These are phyloP conservation scores for Papiliotrema fonsecae DNA, from an alignment of 1,284 basidiomycete species.

Conservation along the genomic window DNA sequence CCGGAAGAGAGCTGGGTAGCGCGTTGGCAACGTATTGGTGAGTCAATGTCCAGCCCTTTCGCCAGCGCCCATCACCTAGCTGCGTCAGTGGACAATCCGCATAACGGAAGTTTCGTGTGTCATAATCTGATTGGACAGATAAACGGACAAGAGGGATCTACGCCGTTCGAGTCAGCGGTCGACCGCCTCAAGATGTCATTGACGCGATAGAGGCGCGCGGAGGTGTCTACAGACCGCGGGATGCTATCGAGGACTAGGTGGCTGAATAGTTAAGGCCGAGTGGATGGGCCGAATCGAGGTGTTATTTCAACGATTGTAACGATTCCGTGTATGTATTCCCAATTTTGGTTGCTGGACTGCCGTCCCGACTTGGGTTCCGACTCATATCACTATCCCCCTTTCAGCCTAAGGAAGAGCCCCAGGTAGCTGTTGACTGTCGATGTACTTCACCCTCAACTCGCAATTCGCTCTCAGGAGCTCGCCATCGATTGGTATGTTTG, in stretches of 20 bases:
- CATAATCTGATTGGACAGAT: no score
- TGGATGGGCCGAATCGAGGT: neutral
- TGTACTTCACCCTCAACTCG: neutral
- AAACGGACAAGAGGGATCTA: conserved; percentile 83
- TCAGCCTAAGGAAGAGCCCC: neutral
- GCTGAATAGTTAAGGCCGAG: neutral
- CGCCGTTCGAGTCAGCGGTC: conserved; percentile 78
- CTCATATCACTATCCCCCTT: neutral
- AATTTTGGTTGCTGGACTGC: neutral
- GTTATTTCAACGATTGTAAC: neutral
- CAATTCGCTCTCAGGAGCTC: neutral
- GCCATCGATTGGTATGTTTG: no score
- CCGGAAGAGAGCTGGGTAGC: conserved; percentile 93
- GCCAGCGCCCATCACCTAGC: neutral
- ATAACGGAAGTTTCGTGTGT: no score
- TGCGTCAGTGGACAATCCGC: no score
- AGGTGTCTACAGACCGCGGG: conserved; percentile 40
- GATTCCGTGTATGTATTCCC: neutral
- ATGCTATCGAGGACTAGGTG: conserved; percentile 37
- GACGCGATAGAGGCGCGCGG: conserved; percentile 48
- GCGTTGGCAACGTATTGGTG: conserved; percentile 83
- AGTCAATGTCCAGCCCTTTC: conserved; percentile 45
- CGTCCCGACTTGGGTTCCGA: neutral
- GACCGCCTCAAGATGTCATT: conserved; percentile 79
- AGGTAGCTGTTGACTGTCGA: neutral